A percentile compares a stretch with the other conserved stretches of the same genome.
phyloP scores from a whole-genome alignment of 2,329 filamentous ascomycete genomes.

The Curvularia lunata region DNA sequence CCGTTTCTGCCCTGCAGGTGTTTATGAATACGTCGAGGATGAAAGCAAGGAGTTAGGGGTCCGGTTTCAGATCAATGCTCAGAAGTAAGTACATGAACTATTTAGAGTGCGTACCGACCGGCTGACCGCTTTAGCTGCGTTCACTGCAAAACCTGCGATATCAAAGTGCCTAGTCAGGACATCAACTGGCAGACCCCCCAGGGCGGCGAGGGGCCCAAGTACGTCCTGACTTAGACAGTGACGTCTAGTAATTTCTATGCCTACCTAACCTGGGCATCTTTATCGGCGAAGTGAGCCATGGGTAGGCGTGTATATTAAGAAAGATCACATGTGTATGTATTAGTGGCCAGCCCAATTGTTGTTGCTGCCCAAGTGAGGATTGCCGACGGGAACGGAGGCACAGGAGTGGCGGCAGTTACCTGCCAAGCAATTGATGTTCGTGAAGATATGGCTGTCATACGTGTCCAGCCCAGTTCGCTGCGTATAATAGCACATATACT shows the following conservation, averaged over 20 bases:
- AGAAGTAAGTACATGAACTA: slow-evolving; percentile 75
- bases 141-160: slow-evolving; percentile 99
- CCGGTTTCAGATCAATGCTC: slow-evolving; percentile 94
- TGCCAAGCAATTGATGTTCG: neutral
- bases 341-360: slow-evolving; percentile 11
- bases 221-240: slow-evolving; percentile 61
- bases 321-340: slow-evolving; percentile 10
- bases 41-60: slow-evolving; percentile 84
- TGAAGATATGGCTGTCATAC: neutral
- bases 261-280: neutral
- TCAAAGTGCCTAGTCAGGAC: slow-evolving; percentile 95
- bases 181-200: slow-evolving; percentile 93
- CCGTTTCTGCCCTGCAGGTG: slow-evolving; percentile 93
- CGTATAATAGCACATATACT: neutral
- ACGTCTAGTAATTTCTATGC: neutral
- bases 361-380: slow-evolving; percentile 20
- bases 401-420: neutral
- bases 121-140: slow-evolving; percentile 73
- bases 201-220: slow-evolving; percentile 78
- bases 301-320: slow-evolving; percentile 17
- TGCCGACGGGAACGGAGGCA: neutral
- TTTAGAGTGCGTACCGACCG: neutral
- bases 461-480: neutral
- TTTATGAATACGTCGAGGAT: slow-evolving; percentile 98
- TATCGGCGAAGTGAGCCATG: neutral